phyloP scores from a whole-genome alignment of 257 asterid genomes.

The Prunella vulgaris region DNA sequence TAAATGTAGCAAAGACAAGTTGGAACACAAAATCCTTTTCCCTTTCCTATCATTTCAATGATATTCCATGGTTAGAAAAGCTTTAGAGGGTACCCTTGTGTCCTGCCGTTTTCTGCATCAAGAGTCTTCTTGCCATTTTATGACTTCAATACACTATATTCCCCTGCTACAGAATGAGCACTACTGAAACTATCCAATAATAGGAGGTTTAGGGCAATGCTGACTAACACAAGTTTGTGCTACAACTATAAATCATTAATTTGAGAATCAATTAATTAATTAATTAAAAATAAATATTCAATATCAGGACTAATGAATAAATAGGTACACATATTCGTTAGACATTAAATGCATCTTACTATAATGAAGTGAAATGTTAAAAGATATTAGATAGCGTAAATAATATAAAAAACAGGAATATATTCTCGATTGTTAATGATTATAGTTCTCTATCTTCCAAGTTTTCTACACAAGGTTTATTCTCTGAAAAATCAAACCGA shows the following conservation, averaged over 20 bases:
- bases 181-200: neutral
- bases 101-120: neutral
- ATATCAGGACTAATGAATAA: neutral
- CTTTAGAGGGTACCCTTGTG: neutral
- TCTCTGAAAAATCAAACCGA: neutral
- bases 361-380: no score
- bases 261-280: no score
- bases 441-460: constrained; percentile 7
- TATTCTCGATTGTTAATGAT: constrained; percentile 23
- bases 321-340: neutral
- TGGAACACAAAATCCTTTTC: no score
- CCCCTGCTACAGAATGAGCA: neutral
- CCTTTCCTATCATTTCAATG: no score
- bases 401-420: neutral
- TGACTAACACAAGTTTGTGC: neutral
- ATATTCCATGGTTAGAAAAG: no score
- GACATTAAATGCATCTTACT: neutral
- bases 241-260: no score
- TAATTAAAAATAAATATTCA: neutral
- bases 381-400: no score
- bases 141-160: neutral
- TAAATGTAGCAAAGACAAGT: no score
- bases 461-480: constrained; percentile 7
- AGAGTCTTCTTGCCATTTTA: neutral
- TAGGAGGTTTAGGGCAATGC: neutral